A percentile compares a stretch with the other conserved stretches of the same genome.
Conservation (phyloP, 2,329 filamentous ascomycete genomes). For the Hypoxylon sp. region DNA sequence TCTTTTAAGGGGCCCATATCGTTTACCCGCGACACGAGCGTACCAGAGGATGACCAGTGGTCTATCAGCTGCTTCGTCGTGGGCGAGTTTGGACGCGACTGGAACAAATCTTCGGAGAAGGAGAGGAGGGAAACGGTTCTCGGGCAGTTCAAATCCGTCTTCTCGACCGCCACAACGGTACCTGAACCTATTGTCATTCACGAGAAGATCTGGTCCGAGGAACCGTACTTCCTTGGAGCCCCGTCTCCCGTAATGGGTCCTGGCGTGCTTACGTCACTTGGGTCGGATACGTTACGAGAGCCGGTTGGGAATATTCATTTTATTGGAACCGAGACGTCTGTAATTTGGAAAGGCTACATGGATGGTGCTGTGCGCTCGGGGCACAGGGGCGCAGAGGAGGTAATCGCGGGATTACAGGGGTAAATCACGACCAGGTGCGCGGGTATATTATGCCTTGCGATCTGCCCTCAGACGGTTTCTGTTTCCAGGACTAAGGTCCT, state of each 20-base stretch:
- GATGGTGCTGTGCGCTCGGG: slow-evolving; percentile 69
- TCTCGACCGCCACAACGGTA: slow-evolving; percentile 31
- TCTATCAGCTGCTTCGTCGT: slow-evolving; percentile 60
- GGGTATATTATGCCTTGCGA: neutral
- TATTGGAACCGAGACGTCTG: slow-evolving; percentile 67
- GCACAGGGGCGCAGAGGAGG: slow-evolving; percentile 63
- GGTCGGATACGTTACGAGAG: slow-evolving; percentile 55
- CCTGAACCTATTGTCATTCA: slow-evolving; percentile 54
- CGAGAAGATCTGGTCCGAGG: slow-evolving; percentile 57
- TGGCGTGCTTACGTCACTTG: slow-evolving; percentile 56
- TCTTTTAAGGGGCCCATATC: slow-evolving; percentile 62
- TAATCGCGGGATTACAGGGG: slow-evolving; percentile 50
- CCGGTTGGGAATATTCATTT: slow-evolving; percentile 63
- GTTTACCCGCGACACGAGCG: slow-evolving; percentile 62
- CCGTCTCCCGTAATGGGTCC: slow-evolving; percentile 58
- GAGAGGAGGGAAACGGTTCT: slow-evolving; percentile 49
- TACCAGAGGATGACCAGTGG: slow-evolving; percentile 50
- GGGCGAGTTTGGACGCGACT: slow-evolving; percentile 55
- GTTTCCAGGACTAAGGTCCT: no score
- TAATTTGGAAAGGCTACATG: slow-evolving; percentile 71
- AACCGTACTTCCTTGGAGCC: slow-evolving; percentile 59
- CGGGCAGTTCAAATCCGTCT: slow-evolving; percentile 51
- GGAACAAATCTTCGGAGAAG: slow-evolving; percentile 47
- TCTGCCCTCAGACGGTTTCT: neutral
- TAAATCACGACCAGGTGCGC: neutral